Base-by-base conservation (phyloP, 1,139 yeast species). In the Tardiomyces depauwii region DNA sequence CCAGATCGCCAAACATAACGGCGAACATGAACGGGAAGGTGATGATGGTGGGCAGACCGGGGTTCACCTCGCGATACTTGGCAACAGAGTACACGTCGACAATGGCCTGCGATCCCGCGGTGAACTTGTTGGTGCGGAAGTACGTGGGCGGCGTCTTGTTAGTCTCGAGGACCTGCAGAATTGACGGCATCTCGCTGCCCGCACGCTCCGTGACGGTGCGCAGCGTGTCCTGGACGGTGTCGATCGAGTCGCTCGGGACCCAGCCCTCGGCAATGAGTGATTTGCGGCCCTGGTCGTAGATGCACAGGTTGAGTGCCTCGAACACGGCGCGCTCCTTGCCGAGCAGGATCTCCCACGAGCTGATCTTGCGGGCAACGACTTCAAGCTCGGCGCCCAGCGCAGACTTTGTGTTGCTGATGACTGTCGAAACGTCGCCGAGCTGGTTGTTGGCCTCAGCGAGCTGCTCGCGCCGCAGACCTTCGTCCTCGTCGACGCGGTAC, bases 21-120 rank as follows among this genome's bases (percentile, higher is more conserved):
- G 98, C 96, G 69, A 91, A 91, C 95, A 93, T 85, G 66, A 93
- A 91, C 12, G 99, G 99, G 69, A 91, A 91, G 0, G 99, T 91
- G 38, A 91, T 82, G 42, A 89, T 77, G 0, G 99, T 86, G 11
- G 98, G 93, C 52, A 91, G 73, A 47, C 96, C 97, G 1, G 98
- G 96, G 61, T 91, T 91, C 28, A 91, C 93, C 64, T 91, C 99
- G 60, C 85, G 88, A 65, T 91, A 91, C 9, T 93, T 80, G 13
- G 96, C 94, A 50, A 91, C 75, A 54, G 97, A 98, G 62, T 91
- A 91, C 10, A 96, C 95, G 64, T 91, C 98, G 53, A 87, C 86
- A 62, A 91, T 89, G 59, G 78, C 76, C 66, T 91, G 99, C 72
- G 86, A 91, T 1, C 95, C 96, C 12, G 70, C 73, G 0, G 98